Evolutionary conservation across 169 alveolate genomes (phyloP).

Genomic region (Plasmodium gaboni): DNA sequence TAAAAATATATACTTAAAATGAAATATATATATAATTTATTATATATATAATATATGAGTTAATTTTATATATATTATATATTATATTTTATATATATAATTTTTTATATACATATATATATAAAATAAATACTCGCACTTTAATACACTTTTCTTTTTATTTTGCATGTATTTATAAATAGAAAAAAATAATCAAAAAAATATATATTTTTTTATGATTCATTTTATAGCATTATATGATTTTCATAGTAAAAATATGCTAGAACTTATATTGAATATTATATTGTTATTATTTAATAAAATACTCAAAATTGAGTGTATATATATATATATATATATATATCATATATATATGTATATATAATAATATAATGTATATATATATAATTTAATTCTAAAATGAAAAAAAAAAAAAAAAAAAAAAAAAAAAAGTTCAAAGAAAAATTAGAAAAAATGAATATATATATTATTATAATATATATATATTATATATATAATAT

Average conservation of each 20-base stretch:
- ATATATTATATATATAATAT: too few relatives aligned
- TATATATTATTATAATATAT: too few relatives aligned
- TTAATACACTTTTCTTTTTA: conserved; percentile 19
- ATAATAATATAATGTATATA: background rate
- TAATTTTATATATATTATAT: background rate
- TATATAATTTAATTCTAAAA: too few relatives aligned
- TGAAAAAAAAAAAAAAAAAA: too few relatives aligned
- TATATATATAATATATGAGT: background rate
- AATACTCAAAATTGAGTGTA: background rate
- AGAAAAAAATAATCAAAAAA: background rate
- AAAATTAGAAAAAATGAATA: too few relatives aligned
- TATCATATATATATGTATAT: background rate
- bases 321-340: background rate
- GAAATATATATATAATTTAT: background rate
- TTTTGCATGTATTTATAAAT: conserved; percentile 27
- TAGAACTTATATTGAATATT: background rate
- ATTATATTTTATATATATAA: background rate
- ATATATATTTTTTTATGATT: background rate
- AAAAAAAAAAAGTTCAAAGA: too few relatives aligned
- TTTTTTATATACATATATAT: background rate
- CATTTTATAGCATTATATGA: conserved; percentile 2
- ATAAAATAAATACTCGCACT: conserved; percentile 4
- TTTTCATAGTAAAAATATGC: conserved; percentile 5
- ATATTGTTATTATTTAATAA: background rate
- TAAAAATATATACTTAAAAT: background rate